Base-by-base conservation (phyloP, 345 rosid species). In the Salix viminalis region DNA sequence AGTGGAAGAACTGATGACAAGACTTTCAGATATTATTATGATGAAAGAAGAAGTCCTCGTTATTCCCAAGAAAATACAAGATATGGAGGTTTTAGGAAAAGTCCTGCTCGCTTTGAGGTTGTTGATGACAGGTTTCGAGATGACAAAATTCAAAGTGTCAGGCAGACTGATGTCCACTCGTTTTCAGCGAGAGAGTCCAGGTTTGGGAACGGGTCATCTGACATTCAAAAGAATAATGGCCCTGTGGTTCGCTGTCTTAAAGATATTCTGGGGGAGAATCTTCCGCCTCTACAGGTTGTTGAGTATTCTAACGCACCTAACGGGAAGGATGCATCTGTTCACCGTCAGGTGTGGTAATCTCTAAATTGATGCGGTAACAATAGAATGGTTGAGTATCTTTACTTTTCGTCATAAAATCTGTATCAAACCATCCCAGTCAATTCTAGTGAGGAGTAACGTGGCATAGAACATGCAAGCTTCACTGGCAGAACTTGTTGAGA, bases 51-150 rank as follows among this genome's bases (percentile, higher is more conserved):
- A 79, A 87, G 90, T 83, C 91, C 85, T 19, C 77, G 79, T 69
- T 83, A 77, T 82, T 64, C 79, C 41, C 79, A 42, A 36, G 90
- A 87, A 46, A 82, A 77, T 80, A 73, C 90, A 70, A 84, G 89
- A 78, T 73, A 78, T 65, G 88, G 89, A 74, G 86, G 86, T 75
- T 80, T 67, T 69, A 90, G 74, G 74, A 91, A 70, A 79, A 86
- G 76, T 80, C 86, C 94, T 82, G 83, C 77, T 66, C 88, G 84
- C n/a, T 88, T 91, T 75, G 99, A 93, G 87, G 83, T 95, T 82
- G 97, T 91, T 46, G 97, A 94, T 79, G 92, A 91, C 72, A 85
- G 98, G 80, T 79, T 85, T 82, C 88, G 94, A 76, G 94, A 93
- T 30, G 90, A 85, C 37, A 75, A 73, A 30, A 13, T 7, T 50